Base-by-base conservation (phyloP, 768 basidiomycete genomes). In the Tylopilus sp. region DNA sequence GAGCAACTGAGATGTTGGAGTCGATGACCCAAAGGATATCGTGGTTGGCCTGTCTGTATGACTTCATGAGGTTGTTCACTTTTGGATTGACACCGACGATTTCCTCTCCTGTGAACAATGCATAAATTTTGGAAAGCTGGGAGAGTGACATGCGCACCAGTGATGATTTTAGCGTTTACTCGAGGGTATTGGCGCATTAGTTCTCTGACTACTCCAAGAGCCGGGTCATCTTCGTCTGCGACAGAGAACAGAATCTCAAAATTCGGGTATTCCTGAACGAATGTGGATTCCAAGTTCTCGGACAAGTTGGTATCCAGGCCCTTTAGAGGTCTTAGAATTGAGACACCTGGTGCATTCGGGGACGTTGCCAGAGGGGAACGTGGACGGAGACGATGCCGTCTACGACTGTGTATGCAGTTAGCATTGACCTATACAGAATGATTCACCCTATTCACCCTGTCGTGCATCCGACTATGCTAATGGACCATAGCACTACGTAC, bases 11-110 rank as follows among this genome's bases (percentile, higher is more conserved):
- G 47, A 98, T 82, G 59, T 96, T 96, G n/a, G 96, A 97, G 70
- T 99, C 97, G 45, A 98, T 78, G 28, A 98, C 88, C 95, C 95
- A 99, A 45, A 98, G 74, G 45, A 98, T 89, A 64, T 98, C 93
- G 65, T 97, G 77, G 50, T 78, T 73, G 0, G 96, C 97, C 64
- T 82, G 74, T 41, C 78, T 76, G 68, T 94, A 98, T 14, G 95
- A 81, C 30, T 85, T 84, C 56, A 94, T 78, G 43, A 99, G 85
- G 70, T 98, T 98, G 75, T 98, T 98, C 62, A 98, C 87, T 77
- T 98, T 98, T 1, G 97, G 97, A 61, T 99, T 99, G 25, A 92
- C 85, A 6, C 96, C 95, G 19, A 96, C 87, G 42, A 79, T 67
- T 56, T 89, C 85, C 63, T 91, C 86, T 44, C 92, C 93, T 93